A percentile compares a stretch with the other conserved stretches of the same genome.
Conservation (phyloP, 768 basidiomycete genomes). For the Kwoniella sp. region DNA sequence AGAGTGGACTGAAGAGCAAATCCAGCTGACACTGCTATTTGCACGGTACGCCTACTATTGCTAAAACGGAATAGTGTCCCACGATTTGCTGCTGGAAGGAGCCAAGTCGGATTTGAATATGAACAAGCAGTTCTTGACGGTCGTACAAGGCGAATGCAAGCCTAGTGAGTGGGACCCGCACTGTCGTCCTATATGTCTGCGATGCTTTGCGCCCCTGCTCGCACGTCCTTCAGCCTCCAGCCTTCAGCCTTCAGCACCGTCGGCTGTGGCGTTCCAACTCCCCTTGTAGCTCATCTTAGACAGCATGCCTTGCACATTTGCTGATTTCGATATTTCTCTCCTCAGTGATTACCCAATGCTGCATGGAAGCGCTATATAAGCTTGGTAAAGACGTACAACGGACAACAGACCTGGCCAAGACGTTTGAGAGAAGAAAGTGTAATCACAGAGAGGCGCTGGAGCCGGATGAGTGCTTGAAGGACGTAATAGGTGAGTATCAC, state of each 20-base stretch:
- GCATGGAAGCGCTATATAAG: conserved; percentile 88
- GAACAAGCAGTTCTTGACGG: conserved; percentile 62
- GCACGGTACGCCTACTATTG: not conserved
- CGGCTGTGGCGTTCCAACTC: too few species aligned
- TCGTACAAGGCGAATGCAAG: conserved; percentile 81
- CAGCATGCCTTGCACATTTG: not conserved
- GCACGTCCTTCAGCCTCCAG: not conserved
- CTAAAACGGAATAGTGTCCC: conserved; percentile 66
- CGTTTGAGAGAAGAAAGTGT: conserved; percentile 89
- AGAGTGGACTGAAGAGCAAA: conserved; percentile 7
- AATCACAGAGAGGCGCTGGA: conserved; percentile 85
- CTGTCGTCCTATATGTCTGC: conserved; percentile 4
- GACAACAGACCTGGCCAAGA: conserved; percentile 85
- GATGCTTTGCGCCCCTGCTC: conserved; percentile 29
- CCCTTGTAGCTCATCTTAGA: conserved; percentile 46
- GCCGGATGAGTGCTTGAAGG: conserved; percentile 77
- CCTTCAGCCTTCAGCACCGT: conserved; percentile 51
- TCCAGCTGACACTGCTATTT: too few species aligned
- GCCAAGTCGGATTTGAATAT: conserved; percentile 74
- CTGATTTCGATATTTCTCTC: not conserved
- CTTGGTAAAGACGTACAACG: conserved; percentile 73
- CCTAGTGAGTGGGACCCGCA: conserved; percentile 68
- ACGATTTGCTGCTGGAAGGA: conserved; percentile 75
- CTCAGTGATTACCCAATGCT: conserved; percentile 99
- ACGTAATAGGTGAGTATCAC: conserved; percentile 80